These are phyloP conservation scores for Herpetomonas samuelpessoai DNA, from an alignment of 208 protist genomes.

Conservation along the genomic window DNA sequence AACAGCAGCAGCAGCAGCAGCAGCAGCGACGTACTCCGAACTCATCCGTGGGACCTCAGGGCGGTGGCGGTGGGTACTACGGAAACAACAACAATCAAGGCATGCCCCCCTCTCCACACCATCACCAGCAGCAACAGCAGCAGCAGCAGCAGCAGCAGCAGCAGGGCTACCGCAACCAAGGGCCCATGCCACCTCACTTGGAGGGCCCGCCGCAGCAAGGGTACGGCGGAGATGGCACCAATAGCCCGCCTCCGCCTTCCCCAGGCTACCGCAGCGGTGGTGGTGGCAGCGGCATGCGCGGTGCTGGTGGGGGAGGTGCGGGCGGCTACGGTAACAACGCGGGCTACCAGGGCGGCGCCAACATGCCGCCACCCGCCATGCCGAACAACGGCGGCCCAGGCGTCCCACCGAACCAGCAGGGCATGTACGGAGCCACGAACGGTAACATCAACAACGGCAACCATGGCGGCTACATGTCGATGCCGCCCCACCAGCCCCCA, in stretches of 20 bases:
- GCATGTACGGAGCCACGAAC: neutral
- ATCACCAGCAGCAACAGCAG: conserved; percentile 12
- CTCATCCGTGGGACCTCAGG: conserved; percentile 18
- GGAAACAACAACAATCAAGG: conserved; percentile 4
- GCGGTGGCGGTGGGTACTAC: conserved; percentile 6
- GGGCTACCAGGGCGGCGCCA: conserved; percentile 20
- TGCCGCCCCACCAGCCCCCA: conserved; percentile 28
- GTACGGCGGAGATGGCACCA: neutral
- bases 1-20: conserved; percentile 21
- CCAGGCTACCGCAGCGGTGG: conserved; percentile 1
- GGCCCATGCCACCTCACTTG: conserved; percentile 31
- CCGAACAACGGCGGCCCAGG: neutral
- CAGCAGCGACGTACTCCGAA: conserved; percentile 5
- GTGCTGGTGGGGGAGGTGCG: conserved; percentile 13
- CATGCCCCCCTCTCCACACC: conserved; percentile 14
- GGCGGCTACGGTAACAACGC: conserved; percentile 10
- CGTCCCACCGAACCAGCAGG: neutral
- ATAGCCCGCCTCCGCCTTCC: neutral
- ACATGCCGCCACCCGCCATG: conserved; percentile 22
- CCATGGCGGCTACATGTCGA: too few species aligned
- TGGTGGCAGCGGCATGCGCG: conserved; percentile 16
- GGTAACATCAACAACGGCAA: neutral
- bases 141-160: conserved; percentile 10
- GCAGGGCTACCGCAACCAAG: neutral
- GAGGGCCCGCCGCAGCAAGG: conserved; percentile 8